Base-by-base conservation (phyloP, 108 stramenopile species). In the Nitzschia putrida region DNA sequence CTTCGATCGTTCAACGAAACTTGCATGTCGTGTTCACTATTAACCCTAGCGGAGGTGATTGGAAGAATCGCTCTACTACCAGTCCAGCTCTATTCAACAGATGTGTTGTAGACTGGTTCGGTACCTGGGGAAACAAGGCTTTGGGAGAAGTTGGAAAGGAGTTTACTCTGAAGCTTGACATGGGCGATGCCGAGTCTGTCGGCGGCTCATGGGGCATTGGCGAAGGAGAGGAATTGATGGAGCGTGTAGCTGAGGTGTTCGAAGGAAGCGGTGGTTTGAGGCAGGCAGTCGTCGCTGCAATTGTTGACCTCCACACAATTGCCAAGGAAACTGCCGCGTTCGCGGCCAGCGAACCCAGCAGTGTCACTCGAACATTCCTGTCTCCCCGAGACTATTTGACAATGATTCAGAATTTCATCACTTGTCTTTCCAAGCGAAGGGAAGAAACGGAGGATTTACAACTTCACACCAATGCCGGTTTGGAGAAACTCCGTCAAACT, bases 91-190 rank as follows among this genome's bases (percentile, higher is more conserved):
- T 99, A 24, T 99, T 99, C 83, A 99, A 99, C 85, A 86, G 99
- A 43, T 99, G 99, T 71, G 98, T 99, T 9, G 98, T 99, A 1
- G 98, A 99, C 73, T 99, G 99, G 99, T 98, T 99, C 72, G 99
- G 99, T 34, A 95, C 97, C 12, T 99, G 99, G 99, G 79, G 88
- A 47, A 45, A 63, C 24, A 89, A 86, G 63, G 97, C 99, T 6
- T 80, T 99, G 82, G 95, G 90, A 22, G 96, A 98, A 71, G 96
- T 97, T 16, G 85, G 71, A 3, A 71, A 78, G 57, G 88, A 87
- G 21, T 93, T 96, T 54, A 91, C 88, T 14, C 57, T 79, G 5
- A 74, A 68, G 13, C 56, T 95, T 16, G 97, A 96, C 77, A 78
- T 95, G 79, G 90, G 93, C 11, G 93, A 92, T 71, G 83, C 85